phyloP scores from a whole-genome alignment of 768 basidiomycete genomes.

The Hericium coralloides region DNA sequence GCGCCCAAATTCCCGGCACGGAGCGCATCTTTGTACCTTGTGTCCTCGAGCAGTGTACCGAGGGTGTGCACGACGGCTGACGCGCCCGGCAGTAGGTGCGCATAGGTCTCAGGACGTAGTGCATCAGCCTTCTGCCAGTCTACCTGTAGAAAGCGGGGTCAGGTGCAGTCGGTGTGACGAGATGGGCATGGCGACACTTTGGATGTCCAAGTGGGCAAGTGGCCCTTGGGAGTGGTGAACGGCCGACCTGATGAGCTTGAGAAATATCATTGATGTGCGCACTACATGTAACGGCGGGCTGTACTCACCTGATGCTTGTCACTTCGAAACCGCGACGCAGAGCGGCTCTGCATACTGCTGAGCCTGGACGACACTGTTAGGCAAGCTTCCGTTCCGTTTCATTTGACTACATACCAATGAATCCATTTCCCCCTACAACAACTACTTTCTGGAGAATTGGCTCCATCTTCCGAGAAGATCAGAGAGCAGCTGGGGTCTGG shows the following conservation, averaged over 20 bases:
- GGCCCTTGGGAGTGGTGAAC: conserved; percentile 83
- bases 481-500: no score
- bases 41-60: conserved; percentile 80
- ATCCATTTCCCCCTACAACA: conserved; percentile 98
- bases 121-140: conserved; percentile 85
- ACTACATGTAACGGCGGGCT: not conserved
- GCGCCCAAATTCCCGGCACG: conserved; percentile 46
- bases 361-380: conserved; percentile 45
- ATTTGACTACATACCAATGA: conserved; percentile 54
- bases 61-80: conserved; percentile 89
- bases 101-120: conserved; percentile 66
- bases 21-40: conserved; percentile 70
- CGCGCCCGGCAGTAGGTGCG: conserved; percentile 52
- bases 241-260: conserved; percentile 78
- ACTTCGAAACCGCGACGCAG: conserved; percentile 79
- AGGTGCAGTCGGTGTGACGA: not conserved
- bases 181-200: conserved; percentile 38
- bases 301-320: conserved; percentile 72
- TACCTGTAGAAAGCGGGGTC: conserved; percentile 41
- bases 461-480: not conserved
- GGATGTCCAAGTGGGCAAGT: conserved; percentile 77
- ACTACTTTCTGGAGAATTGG: conserved; percentile 53
- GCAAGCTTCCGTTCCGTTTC: not conserved
- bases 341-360: conserved; percentile 86
- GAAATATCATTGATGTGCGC: not conserved